Conservation (phyloP, 179 eudicot genomes). For the Actinidia arguta region DNA sequence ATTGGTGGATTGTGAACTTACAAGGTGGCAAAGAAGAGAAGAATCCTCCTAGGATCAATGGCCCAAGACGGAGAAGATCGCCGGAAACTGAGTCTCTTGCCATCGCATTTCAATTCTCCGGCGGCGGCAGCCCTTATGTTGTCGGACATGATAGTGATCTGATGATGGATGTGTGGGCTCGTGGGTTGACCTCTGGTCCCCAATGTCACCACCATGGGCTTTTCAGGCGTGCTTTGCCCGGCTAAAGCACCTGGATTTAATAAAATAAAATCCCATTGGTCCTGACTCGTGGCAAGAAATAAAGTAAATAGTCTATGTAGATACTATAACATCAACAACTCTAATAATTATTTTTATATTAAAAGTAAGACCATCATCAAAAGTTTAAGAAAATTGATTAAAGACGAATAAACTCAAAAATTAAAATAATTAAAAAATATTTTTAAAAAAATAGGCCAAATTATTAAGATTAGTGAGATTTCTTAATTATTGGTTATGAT, state of each 20-base stretch:
- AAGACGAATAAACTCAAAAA: too few species aligned
- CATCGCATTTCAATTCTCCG: constrained; percentile 48
- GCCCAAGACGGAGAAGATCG: constrained; percentile 61
- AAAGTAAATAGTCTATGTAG: too few species aligned
- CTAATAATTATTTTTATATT: too few species aligned
- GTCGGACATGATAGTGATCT: constrained; percentile 62
- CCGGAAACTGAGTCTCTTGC: constrained; percentile 53
- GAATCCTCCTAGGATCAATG: constrained; percentile 63
- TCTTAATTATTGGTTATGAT: too few species aligned
- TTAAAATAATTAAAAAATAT: too few species aligned
- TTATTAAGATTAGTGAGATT: too few species aligned
- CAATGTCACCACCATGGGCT: constrained; percentile 36
- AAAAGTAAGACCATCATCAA: too few species aligned
- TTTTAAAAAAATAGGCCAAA: too few species aligned
- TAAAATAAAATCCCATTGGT: too few species aligned
- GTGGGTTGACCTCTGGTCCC: constrained; percentile 31
- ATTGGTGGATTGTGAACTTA: constrained; percentile 39
- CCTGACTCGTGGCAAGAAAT: too few species aligned
- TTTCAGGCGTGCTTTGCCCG: constrained; percentile 59
- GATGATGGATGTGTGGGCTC: constrained; percentile 47
- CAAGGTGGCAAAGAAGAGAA: constrained; percentile 87
- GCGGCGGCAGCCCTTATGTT: constrained; percentile 23
- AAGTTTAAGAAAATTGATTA: too few species aligned
- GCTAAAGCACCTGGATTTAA: constrained; percentile 43
- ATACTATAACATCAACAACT: too few species aligned